These are phyloP conservation scores for Quercus ilex DNA, from an alignment of 306 rosid species.

Conservation along the genomic window DNA sequence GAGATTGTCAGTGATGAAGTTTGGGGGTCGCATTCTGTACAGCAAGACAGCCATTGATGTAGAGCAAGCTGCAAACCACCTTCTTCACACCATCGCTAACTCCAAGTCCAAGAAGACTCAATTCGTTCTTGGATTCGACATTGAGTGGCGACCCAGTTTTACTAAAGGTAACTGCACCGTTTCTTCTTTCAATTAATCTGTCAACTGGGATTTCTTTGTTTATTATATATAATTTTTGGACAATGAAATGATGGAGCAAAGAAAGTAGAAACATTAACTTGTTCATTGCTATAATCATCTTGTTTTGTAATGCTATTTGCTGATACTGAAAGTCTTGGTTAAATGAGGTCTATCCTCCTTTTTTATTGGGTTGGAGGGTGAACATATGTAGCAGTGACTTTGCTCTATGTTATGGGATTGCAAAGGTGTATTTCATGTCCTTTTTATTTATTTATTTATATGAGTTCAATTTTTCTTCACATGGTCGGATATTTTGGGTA, in stretches of 20 bases:
- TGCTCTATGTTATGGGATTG: neutral
- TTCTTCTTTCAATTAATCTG: too few species aligned
- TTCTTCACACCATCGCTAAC: too few species aligned
- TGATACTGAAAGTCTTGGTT: neutral
- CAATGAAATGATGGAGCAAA: too few species aligned
- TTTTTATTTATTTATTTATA: too few species aligned
- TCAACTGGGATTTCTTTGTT: too few species aligned
- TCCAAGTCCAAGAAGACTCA: neutral
- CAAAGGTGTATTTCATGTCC: neutral
- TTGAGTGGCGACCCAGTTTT: slow-evolving; percentile 5
- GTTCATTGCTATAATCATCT: neutral
- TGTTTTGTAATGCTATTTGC: neutral
- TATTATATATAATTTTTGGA: too few species aligned
- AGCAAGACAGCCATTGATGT: slow-evolving; percentile 44
- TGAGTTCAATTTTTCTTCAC: neutral
- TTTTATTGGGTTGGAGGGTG: neutral
- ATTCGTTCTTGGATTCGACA: neutral
- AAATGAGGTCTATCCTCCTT: neutral
- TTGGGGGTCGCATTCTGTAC: slow-evolving; percentile 60
- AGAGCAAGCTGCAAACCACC: neutral
- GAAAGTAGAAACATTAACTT: neutral
- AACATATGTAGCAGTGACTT: neutral
- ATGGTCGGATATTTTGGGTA: neutral
- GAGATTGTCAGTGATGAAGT: slow-evolving; percentile 62
- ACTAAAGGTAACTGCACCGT: neutral